Evolutionary conservation across 495 filamentous ascomycete genomes (phyloP), one percentile per base, ranked within the genome.

Genomic region (Physcia stellaris): DNA sequence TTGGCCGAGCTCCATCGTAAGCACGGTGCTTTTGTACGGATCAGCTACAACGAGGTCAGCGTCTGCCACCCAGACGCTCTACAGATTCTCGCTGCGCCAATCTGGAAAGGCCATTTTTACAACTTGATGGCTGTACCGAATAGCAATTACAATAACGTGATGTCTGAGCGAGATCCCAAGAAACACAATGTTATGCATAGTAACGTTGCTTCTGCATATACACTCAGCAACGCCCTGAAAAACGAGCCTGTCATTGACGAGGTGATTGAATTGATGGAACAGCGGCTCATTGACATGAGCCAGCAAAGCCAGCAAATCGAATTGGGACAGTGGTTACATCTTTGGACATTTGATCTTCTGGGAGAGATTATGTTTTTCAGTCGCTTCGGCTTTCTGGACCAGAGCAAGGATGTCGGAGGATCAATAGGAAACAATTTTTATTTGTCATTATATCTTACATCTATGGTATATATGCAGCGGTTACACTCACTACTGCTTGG

Each of bases 41-140:
- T 69, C 35, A 50, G 50, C 13, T 51, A 58, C 24, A 62, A 71
- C 45, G 67, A 71, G 59, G 60, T 71, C 38, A 62, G 57, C 36
- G 51, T 66, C 22, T 55, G 58, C 35, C 58, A 71, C 40, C 62
- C 64, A 2, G 63, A 69, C 32, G 61, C 55, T 7, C 48, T 67
- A 22, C 48, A 51, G 19, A 48, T 61, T 0, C 41, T 49, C 12
- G n/a, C n/a, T n/a, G 23, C 33, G 5, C 42, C 46, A 3, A 40
- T 57, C 17, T 42, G 40, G 27, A 62, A 56, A 43, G 43, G 18
- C 13, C 18, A 29, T 33, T 50, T 37, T 37, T 59, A 53, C 45
- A 48, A 51, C 22, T 42, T 61, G 6, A 52, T 64, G 12, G n/a
- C 47, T 50, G 5, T 54, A 57, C 33, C 55, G 51, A 24, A 30